phyloP scores from a whole-genome alignment of 2,329 filamentous ascomycete genomes.

The Apiospora koreana region DNA sequence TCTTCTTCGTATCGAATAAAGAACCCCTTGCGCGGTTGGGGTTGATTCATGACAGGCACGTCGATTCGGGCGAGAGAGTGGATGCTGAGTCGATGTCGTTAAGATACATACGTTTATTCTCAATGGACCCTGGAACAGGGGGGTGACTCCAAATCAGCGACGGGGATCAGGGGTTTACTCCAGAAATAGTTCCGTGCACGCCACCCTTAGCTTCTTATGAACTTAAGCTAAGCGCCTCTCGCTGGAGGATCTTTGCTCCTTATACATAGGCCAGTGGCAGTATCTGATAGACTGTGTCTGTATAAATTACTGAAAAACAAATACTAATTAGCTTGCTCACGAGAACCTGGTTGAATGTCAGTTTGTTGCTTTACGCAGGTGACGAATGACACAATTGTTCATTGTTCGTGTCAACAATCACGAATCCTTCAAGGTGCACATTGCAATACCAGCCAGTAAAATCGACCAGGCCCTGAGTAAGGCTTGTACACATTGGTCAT shows the following conservation, averaged over 20 bases:
- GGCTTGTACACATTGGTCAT: too few species aligned
- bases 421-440: not conserved
- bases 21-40: not conserved
- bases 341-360: not conserved
- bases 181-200: not conserved
- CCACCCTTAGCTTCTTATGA: not conserved
- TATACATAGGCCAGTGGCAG: not conserved
- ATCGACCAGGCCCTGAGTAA: not conserved
- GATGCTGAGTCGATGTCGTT: constrained; percentile 2
- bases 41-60: constrained; percentile 3
- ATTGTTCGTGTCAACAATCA: not conserved
- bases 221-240: not conserved
- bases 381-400: not conserved
- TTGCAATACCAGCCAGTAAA: not conserved
- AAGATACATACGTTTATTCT: not conserved
- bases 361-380: not conserved
- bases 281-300: not conserved
- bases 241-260: not conserved
- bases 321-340: too few species aligned
- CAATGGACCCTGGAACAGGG: not conserved
- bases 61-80: not conserved
- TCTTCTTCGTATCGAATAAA: not conserved
- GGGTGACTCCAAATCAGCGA: not conserved
- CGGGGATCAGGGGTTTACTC: constrained; percentile 1
- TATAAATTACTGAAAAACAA: not conserved